Evolutionary conservation across 306 rosid genomes (phyloP).

Genomic region (Acacia melanoxylon): DNA sequence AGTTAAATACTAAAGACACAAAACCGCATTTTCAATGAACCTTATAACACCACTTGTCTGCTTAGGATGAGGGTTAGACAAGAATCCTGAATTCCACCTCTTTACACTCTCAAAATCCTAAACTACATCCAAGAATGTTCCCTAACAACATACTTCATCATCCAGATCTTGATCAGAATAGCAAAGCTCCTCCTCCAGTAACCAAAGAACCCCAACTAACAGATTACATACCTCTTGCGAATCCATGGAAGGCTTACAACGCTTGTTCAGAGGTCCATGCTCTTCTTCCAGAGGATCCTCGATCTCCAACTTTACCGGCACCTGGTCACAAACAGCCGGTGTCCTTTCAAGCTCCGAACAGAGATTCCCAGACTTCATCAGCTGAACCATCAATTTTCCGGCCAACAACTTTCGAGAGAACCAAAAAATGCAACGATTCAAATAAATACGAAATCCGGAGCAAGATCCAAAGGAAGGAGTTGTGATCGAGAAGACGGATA

Average conservation of each 20-base stretch:
- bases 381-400: constrained; percentile 55
- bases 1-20: not conserved
- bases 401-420: not conserved
- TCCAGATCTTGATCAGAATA: not conserved
- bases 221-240: constrained; percentile 46
- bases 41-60: not conserved
- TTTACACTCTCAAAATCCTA: not conserved
- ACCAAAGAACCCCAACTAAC: not conserved
- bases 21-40: no score
- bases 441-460: not conserved
- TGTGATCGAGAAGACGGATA: constrained; percentile 29
- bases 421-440: not conserved
- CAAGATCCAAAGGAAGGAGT: not conserved
- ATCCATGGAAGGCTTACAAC: constrained; percentile 45
- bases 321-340: constrained; percentile 42
- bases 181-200: not conserved
- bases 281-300: constrained; percentile 71
- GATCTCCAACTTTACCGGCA: constrained; percentile 67
- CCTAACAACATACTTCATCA: not conserved
- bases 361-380: constrained; percentile 57
- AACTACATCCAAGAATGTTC: not conserved
- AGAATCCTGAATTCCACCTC: not conserved
- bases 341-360: constrained; percentile 27
- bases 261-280: constrained; percentile 59
- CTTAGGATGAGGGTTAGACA: not conserved